These are phyloP conservation scores for Crithidia thermophila DNA, from an alignment of 208 protist genomes.

Conservation along the genomic window DNA sequence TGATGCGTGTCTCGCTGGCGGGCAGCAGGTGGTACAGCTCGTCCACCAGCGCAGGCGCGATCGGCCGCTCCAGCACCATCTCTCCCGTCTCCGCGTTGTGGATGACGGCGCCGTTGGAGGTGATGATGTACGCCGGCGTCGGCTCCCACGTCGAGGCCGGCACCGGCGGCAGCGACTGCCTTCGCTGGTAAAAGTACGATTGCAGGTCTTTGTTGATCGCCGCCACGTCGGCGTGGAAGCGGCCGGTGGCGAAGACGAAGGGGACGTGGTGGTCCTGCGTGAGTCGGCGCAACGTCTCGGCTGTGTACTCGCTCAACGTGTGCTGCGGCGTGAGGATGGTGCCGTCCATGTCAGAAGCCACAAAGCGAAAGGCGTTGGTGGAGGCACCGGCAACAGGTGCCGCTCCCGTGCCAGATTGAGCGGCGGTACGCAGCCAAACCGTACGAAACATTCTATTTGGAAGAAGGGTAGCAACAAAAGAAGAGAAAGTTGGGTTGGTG, in stretches of 20 bases:
- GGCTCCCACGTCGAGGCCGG: conserved; percentile 5
- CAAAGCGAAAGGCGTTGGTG: conserved; percentile 32
- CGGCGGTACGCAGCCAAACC: background rate
- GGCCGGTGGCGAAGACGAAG: conserved; percentile 75
- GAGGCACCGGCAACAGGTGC: background rate
- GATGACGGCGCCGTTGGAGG: conserved; percentile 57
- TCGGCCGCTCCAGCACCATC: conserved; percentile 35
- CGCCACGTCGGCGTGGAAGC: conserved; percentile 55
- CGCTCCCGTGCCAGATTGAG: background rate
- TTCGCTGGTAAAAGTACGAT: conserved; percentile 42
- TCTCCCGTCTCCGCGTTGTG: conserved; percentile 45
- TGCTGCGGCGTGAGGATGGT: conserved; percentile 51
- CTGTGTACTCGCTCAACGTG: conserved; percentile 37
- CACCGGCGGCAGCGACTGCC: conserved; percentile 34
- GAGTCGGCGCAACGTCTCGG: conserved; percentile 50
- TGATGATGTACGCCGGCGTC: conserved; percentile 40
- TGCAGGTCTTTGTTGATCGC: conserved; percentile 46
- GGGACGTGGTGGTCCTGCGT: conserved; percentile 54
- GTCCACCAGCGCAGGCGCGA: conserved; percentile 23
- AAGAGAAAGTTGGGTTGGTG: background rate
- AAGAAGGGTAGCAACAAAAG: background rate
- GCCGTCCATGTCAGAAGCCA: conserved; percentile 66
- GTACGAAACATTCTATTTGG: conserved; percentile 6
- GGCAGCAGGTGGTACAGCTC: conserved; percentile 45
- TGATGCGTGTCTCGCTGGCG: conserved; percentile 45